phyloP scores from a whole-genome alignment of 371 early-diverging fungal species.

The Mucor piriformis region DNA sequence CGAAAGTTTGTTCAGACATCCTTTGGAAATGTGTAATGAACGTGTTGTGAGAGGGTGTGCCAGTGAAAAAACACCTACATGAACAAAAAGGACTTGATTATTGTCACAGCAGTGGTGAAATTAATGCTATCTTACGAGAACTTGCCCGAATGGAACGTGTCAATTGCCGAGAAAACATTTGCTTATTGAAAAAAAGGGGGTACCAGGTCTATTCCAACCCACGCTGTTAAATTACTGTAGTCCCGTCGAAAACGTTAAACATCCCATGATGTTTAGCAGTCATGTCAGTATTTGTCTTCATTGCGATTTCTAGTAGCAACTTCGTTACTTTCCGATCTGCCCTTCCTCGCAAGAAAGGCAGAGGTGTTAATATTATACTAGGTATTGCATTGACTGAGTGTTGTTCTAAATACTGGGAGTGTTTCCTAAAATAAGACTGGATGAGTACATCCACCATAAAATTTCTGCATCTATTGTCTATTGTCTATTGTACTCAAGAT shows the following conservation, averaged over 20 bases:
- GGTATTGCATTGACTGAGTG: no score
- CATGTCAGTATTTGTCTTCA: no score
- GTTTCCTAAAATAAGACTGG: no score
- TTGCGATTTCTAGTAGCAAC: no score
- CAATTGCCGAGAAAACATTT: slow-evolving; percentile 17
- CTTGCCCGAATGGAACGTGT: slow-evolving; percentile 4
- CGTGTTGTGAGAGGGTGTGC: slow-evolving; percentile 4
- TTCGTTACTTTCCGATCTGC: no score
- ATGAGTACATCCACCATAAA: no score
- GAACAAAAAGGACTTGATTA: neutral
- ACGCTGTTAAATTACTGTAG: neutral
- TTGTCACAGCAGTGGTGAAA: no score
- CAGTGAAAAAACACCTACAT: slow-evolving; percentile 1
- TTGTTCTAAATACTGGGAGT: no score
- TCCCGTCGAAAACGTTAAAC: neutral
- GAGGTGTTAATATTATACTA: no score
- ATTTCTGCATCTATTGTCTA: no score
- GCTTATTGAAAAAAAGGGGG: neutral
- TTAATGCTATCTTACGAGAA: slow-evolving; percentile 6
- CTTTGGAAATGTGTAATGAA: slow-evolving; percentile 8
- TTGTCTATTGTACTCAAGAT: no score
- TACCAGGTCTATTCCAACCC: slow-evolving; percentile 1
- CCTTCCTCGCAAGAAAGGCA: no score
- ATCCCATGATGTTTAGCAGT: neutral
- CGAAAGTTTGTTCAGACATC: slow-evolving; percentile 1